Base-by-base conservation (phyloP, 768 basidiomycete genomes). In the Leccinum barrowsii region DNA sequence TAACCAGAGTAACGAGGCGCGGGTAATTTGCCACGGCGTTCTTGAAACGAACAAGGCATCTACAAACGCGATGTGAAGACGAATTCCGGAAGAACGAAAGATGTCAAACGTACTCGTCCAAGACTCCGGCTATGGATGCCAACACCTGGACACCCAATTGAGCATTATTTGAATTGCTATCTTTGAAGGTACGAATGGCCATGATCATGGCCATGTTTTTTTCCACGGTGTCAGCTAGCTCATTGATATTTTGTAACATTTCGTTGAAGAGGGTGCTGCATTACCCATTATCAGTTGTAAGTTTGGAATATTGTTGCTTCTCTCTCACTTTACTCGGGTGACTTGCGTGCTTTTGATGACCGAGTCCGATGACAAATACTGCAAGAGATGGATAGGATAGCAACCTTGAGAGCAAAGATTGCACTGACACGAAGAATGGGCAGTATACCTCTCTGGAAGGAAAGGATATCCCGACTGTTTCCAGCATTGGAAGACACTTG, bases 321-420 rank as follows among this genome's bases (percentile, higher is more conserved):
- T 4, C 0, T 61, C 78, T 52, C 65, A 84, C 85, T 86, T 86
- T 42, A 80, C 77, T 35, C 75, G 69, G 44, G 79, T 77, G 17
- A 69, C 74, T 24, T 84, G 61, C 1, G 81, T 85, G 59, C 82
- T 84, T 67, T 83, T 83, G 40, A 85, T 65, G 7, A 87, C 78
- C 50, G 80, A 79, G 19, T 83, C 80, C 8, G 85, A 85, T 0
- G 85, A 78, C 42, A 84, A 68, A 65, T 85, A 85, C 84, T 87
- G 47, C 17, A 46, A 42, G 15, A 54, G 4, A 55, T 62, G 53
- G 63, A 55, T 7, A 2, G 1, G 12, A 17, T n/a, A 17, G 11
- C 22, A 5, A 30, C 4, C 4, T 8, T 17, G 1, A 35, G 19
- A 28, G 42, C 6, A 26, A 30, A 17, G 10, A 7, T 15, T 17